phyloP scores from a whole-genome alignment of 768 basidiomycete genomes.

The Favolaschia claudopus region DNA sequence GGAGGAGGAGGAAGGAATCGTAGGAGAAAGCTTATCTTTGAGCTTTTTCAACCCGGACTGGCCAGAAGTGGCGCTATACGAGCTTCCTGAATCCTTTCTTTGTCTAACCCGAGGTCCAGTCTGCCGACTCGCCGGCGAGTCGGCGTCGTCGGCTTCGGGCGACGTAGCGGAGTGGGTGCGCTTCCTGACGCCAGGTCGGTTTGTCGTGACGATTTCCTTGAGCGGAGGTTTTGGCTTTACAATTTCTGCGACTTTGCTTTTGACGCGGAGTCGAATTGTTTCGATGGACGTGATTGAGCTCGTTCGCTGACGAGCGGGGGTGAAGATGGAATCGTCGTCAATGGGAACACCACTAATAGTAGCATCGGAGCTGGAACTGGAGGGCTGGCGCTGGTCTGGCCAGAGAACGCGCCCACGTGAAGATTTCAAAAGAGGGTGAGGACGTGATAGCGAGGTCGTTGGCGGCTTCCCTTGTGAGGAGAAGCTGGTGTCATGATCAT shows the following conservation, averaged over 20 bases:
- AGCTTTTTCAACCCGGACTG: constrained; percentile 21
- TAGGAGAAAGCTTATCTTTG: constrained; percentile 9
- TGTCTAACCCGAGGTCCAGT: constrained; percentile 23
- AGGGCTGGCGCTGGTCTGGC: constrained; percentile 13
- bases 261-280: constrained; percentile 21
- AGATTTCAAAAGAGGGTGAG: constrained; percentile 26
- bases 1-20: too few relatives aligned
- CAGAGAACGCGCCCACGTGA: constrained; percentile 24
- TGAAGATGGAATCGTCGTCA: not conserved
- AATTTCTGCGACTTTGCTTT: constrained; percentile 10
- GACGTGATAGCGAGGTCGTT: constrained; percentile 11
- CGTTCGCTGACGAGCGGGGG: constrained; percentile 17
- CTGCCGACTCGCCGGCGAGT: constrained; percentile 1
- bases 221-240: constrained; percentile 20
- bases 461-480: constrained; percentile 11
- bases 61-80: not conserved
- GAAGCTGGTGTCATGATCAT: constrained; percentile 3
- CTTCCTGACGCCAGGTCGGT: constrained; percentile 11
- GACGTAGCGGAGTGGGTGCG: constrained; percentile 22
- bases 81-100: constrained; percentile 8
- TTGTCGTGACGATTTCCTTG: not conserved
- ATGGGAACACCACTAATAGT: not conserved
- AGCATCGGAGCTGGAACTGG: not conserved
- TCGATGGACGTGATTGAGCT: constrained; percentile 23
- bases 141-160: constrained; percentile 9